Evolutionary conservation across 1,139 yeast species (phyloP).

Genomic region (Starmera stellimalicola): DNA sequence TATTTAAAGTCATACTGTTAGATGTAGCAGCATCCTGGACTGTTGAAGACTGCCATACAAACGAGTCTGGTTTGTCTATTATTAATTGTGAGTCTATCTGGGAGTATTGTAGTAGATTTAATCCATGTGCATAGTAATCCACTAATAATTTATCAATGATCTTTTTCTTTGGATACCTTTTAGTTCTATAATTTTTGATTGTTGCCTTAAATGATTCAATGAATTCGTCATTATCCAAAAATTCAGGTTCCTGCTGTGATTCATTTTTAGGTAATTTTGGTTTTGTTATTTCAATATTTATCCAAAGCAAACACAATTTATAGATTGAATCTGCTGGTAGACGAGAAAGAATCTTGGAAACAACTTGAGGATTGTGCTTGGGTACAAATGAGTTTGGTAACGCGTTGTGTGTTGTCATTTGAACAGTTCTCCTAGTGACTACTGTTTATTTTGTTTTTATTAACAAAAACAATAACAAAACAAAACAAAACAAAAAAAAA

Average conservation of each 20-base stretch:
- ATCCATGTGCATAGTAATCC: conserved; percentile 54
- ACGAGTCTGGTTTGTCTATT: conserved; percentile 44
- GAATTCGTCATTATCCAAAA: conserved; percentile 5
- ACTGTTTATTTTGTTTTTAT: too few species aligned
- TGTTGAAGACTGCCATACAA: conserved; percentile 51
- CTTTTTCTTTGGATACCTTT: conserved; percentile 28
- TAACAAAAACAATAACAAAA: too few species aligned
- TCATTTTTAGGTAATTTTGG: conserved; percentile 13
- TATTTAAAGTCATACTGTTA: conserved; percentile 26
- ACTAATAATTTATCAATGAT: conserved; percentile 41
- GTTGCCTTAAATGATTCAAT: conserved; percentile 7
- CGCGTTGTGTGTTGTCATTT: background rate
- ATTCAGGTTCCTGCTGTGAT: conserved; percentile 5
- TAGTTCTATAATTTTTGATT: conserved; percentile 5
- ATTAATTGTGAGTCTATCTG: conserved; percentile 62
- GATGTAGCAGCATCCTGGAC: conserved; percentile 32
- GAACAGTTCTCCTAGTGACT: too few species aligned
- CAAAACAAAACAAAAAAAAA: too few species aligned
- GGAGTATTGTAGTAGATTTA: conserved; percentile 60
- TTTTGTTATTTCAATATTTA: conserved; percentile 13
- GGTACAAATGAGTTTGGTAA: background rate
- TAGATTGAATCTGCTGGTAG: conserved; percentile 12
- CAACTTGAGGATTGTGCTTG: background rate
- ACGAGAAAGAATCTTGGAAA: conserved; percentile 5
- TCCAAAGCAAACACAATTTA: conserved; percentile 19